Conservation (phyloP, 2,329 filamentous ascomycete genomes). For the Microdochium nivale region DNA sequence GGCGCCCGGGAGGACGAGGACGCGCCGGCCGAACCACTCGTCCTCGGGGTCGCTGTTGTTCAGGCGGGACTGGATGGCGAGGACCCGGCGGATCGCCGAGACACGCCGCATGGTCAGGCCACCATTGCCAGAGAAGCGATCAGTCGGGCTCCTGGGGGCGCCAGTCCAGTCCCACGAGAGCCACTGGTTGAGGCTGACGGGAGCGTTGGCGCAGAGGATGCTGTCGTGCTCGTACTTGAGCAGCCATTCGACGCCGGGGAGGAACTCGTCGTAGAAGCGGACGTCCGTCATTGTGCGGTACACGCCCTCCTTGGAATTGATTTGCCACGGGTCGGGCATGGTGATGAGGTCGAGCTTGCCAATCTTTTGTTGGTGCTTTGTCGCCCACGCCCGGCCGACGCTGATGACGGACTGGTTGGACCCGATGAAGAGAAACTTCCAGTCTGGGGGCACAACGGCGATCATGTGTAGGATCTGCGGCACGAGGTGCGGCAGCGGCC, state of each 20-base stretch:
- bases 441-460: slow-evolving; percentile 42
- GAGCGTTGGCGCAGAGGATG: slow-evolving; percentile 45
- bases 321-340: slow-evolving; percentile 37
- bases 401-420: slow-evolving; percentile 36
- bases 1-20: slow-evolving; percentile 37
- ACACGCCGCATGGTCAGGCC: slow-evolving; percentile 45
- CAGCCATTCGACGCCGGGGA: slow-evolving; percentile 43
- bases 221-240: slow-evolving; percentile 47
- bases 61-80: slow-evolving; percentile 38
- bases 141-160: slow-evolving; percentile 32
- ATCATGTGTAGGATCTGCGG: slow-evolving; percentile 44
- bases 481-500: slow-evolving; percentile 36
- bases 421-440: slow-evolving; percentile 45
- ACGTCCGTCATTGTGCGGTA: slow-evolving; percentile 38
- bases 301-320: slow-evolving; percentile 37
- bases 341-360: slow-evolving; percentile 44
- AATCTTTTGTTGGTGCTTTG: slow-evolving; percentile 37
- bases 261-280: slow-evolving; percentile 42
- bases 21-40: slow-evolving; percentile 43
- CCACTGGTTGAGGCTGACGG: slow-evolving; percentile 43
- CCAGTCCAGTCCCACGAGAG: slow-evolving; percentile 46
- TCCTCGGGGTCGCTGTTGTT: slow-evolving; percentile 44
- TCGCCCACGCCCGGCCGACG: slow-evolving; percentile 34
- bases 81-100: slow-evolving; percentile 37
- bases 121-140: slow-evolving; percentile 41